Conservation (phyloP, 2,329 filamentous ascomycete species). For the Dissoconium aciculare region DNA sequence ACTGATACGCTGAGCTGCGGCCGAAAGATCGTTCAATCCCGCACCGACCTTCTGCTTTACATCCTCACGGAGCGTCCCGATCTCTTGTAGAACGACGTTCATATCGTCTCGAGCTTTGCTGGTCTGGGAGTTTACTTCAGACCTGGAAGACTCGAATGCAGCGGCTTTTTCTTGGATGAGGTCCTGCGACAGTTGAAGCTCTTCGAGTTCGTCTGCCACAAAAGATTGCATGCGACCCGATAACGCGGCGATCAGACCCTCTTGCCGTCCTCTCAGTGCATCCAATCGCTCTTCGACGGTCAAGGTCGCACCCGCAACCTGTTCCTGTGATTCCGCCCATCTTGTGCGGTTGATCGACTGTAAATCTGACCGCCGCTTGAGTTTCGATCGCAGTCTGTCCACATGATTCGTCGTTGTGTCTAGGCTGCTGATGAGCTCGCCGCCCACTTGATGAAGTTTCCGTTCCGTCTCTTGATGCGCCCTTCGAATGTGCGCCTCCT, state of each 20-base stretch:
- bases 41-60: constrained; percentile 77
- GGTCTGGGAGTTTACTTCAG: constrained; percentile 53
- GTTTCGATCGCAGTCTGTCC: constrained; percentile 68
- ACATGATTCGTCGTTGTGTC: constrained; percentile 67
- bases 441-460: constrained; percentile 57
- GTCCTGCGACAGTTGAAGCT: constrained; percentile 53
- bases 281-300: constrained; percentile 63
- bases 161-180: constrained; percentile 56
- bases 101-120: constrained; percentile 63
- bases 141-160: constrained; percentile 52
- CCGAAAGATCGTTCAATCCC: constrained; percentile 67
- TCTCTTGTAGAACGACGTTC: constrained; percentile 83
- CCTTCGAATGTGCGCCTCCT: constrained; percentile 65
- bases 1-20: constrained; percentile 74
- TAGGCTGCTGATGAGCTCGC: constrained; percentile 62
- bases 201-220: constrained; percentile 57
- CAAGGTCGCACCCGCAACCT: constrained; percentile 61
- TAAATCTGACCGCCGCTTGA: constrained; percentile 69
- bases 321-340: constrained; percentile 62
- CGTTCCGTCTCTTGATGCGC: constrained; percentile 78
- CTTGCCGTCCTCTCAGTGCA: constrained; percentile 57
- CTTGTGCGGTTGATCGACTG: constrained; percentile 62
- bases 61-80: constrained; percentile 73
- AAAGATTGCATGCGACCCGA: constrained; percentile 61
- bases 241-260: constrained; percentile 51